Conservation (phyloP, 768 basidiomycete genomes). For the Mycena belliarum region DNA sequence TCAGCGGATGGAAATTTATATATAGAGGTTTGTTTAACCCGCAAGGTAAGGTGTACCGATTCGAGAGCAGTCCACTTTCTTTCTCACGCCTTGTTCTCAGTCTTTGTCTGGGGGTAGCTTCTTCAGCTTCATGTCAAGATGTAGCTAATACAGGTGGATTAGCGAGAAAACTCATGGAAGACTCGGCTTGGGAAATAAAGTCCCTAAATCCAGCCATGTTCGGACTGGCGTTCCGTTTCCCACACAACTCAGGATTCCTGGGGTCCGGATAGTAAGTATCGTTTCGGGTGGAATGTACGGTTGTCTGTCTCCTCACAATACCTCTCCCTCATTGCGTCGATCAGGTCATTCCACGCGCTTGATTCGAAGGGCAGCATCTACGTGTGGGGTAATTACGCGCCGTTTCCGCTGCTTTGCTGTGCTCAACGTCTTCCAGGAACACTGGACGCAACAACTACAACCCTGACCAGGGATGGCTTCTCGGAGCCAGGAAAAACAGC, state of each 20-base stretch:
- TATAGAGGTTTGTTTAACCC: slow-evolving; percentile 68
- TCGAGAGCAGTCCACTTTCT: neutral
- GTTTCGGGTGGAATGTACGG: slow-evolving; percentile 79
- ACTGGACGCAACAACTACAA: slow-evolving; percentile 47
- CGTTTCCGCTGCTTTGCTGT: slow-evolving; percentile 1
- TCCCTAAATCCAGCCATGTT: slow-evolving; percentile 33
- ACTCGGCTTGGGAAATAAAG: slow-evolving; percentile 49
- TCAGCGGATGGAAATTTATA: slow-evolving; percentile 77
- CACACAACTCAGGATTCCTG: slow-evolving; percentile 57
- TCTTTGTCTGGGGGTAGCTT: slow-evolving; percentile 55
- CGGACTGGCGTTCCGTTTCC: slow-evolving; percentile 59
- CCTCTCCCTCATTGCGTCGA: slow-evolving; percentile 2
- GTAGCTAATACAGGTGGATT: slow-evolving; percentile 5
- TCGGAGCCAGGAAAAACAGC: slow-evolving; percentile 54
- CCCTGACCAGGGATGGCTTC: slow-evolving; percentile 55
- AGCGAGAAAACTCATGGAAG: slow-evolving; percentile 68
- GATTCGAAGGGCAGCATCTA: slow-evolving; percentile 72
- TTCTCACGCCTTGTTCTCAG: slow-evolving; percentile 24
- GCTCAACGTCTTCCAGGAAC: slow-evolving; percentile 47
- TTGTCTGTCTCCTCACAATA: neutral
- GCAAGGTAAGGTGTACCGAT: slow-evolving; percentile 65
- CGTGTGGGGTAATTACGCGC: slow-evolving; percentile 69
- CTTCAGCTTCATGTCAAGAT: neutral
- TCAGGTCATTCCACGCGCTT: slow-evolving; percentile 85
- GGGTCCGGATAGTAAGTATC: slow-evolving; percentile 66